Evolutionary conservation across 2,329 filamentous ascomycete genomes (phyloP), one percentile per base, ranked within the genome.

Genomic region (Pseudovirgaria hyperparasitica): DNA sequence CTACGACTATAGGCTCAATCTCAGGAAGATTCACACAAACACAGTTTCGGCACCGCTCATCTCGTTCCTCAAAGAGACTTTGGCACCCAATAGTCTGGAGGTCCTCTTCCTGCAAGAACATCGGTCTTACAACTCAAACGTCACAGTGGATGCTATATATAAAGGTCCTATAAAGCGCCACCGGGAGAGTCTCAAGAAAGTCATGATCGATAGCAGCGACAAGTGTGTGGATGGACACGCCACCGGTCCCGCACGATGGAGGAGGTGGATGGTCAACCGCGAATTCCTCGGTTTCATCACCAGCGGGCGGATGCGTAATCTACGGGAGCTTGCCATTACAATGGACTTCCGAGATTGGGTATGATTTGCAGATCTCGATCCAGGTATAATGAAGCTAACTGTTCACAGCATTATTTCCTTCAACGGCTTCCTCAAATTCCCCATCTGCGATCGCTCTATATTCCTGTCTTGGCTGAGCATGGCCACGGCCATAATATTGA

Each of bases 271-370:
- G 48, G 61, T 82, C 28, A 74, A 64, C 26, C 65, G 71, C 4
- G 75, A 84, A 13, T 68, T 82, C 20, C 48, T 90, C 23, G 62
- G 67, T 0, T 90, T 80, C 46, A 65, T 90, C 28, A 82, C 76
- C 2, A 81, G 78, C 45, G 80, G 80, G 5, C 72, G 73, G 32
- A 84, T 90, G 80, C 63, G 60, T 12, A 71, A 62, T 36, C 55
- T 90, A 22, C 67, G 67, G 30, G 81, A 90, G 52, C 57, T 90
- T 15, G 76, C 77, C 7, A 69, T 82, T 38, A 69, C 72, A 1
- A 65, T 90, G 29, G 70, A 82, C 35, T 82, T 79, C 50, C 72
- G 69, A 38, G 77, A 86, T 42, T 90, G 82, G 81, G 78, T 82
- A 62, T 60, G 71, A 51, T 26, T 16, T 16, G 9, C 22, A 8